Conservation (phyloP, 805 yeast genomes). For the Metschnikowia lochheadii region DNA sequence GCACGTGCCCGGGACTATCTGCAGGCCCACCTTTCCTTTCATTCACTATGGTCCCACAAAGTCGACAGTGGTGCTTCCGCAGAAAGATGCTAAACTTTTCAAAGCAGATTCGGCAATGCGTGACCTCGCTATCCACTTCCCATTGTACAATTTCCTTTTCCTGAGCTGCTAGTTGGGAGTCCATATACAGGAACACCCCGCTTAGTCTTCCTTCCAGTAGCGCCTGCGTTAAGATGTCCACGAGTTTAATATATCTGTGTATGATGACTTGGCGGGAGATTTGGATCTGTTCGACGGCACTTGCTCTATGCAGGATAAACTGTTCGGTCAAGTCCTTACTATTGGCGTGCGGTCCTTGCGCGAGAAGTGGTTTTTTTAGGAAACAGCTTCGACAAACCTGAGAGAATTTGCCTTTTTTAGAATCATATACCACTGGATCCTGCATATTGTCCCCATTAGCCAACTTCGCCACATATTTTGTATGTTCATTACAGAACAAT, state of each 20-base stretch:
- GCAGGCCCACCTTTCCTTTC: constrained; percentile 40
- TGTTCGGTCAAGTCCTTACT: constrained; percentile 40
- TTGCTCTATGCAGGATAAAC: constrained; percentile 42
- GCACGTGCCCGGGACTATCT: constrained; percentile 27
- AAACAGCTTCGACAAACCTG: constrained; percentile 68
- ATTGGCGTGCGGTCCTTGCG: constrained; percentile 38
- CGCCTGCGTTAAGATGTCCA: constrained; percentile 19
- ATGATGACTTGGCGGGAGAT: constrained; percentile 57
- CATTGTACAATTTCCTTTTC: constrained; percentile 44
- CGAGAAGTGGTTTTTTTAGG: constrained; percentile 48
- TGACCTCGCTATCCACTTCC: constrained; percentile 45
- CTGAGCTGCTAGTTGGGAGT: neutral
- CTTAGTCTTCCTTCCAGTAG: neutral
- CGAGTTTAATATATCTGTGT: constrained; percentile 50
- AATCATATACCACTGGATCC: constrained; percentile 24
- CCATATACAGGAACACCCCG: constrained; percentile 3
- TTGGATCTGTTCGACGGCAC: constrained; percentile 44
- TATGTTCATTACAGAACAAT: constrained; percentile 63
- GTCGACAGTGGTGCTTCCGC: constrained; percentile 86
- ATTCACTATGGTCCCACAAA: constrained; percentile 83
- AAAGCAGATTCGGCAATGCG: constrained; percentile 62
- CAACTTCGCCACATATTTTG: constrained; percentile 50
- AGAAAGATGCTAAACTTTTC: constrained; percentile 50
- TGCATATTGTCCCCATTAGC: constrained; percentile 21
- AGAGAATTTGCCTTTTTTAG: constrained; percentile 52